Conservation (phyloP, 257 asterid species). For the Cinchona pubescens region DNA sequence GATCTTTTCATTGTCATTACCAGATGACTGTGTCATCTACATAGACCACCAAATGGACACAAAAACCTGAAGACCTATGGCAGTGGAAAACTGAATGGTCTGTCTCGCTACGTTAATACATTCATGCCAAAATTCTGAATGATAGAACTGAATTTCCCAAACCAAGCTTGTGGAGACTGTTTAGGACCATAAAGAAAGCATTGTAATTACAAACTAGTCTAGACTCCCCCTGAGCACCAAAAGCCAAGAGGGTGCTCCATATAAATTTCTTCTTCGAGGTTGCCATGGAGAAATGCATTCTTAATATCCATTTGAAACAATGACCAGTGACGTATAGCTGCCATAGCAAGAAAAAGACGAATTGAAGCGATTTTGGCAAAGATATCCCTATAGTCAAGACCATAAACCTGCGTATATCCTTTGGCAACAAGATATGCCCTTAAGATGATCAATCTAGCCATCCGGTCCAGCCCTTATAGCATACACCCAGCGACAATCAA, state of each 20-base stretch:
- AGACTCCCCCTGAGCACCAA: background rate
- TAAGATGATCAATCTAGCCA: background rate
- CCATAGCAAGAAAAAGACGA: background rate
- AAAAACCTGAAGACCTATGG: background rate
- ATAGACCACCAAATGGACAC: background rate
- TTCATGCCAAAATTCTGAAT: background rate
- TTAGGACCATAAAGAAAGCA: background rate
- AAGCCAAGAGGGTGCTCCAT: conserved; percentile 7
- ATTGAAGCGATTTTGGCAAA: background rate
- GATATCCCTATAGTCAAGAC: background rate
- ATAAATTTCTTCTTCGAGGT: background rate
- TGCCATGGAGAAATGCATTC: background rate
- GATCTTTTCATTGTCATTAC: background rate
- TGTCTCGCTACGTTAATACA: background rate
- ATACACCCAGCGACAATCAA: conserved; percentile 10
- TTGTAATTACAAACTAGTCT: background rate
- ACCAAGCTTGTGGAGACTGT: conserved; percentile 2
- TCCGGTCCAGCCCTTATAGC: background rate
- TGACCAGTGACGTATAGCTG: background rate
- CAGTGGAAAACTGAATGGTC: background rate
- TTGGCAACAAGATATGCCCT: conserved; percentile 10
- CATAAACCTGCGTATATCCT: conserved; percentile 8
- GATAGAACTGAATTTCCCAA: background rate
- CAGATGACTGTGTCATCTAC: conserved; percentile 13
- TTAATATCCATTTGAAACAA: conserved; percentile 12